Evolutionary conservation across 345 rosid species (phyloP).

Genomic region (Eutrema heterophyllum): DNA sequence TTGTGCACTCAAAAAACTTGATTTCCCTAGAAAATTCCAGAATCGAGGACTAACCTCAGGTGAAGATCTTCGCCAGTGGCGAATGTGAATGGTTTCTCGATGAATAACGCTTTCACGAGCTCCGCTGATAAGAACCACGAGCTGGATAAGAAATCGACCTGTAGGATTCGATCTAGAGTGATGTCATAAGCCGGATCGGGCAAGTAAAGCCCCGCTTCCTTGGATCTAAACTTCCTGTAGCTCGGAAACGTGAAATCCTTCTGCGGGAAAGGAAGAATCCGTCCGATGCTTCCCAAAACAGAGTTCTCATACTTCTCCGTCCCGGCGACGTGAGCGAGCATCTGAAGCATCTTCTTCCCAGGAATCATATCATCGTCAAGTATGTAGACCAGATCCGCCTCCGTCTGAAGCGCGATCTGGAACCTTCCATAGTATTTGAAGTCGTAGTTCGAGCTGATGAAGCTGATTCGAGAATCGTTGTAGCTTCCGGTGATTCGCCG

Average conservation of each 20-base stretch:
- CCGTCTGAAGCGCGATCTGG: constrained; percentile 93
- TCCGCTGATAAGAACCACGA: constrained; percentile 96
- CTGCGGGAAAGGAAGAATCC: constrained; percentile 92
- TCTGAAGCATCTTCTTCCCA: constrained; percentile 86
- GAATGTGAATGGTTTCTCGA: constrained; percentile 88
- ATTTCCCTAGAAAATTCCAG: neutral
- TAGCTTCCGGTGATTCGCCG: constrained; percentile 71
- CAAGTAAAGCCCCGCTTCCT: constrained; percentile 92
- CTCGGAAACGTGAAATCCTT: constrained; percentile 97
- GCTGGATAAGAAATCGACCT: constrained; percentile 96
- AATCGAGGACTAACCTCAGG: constrained; percentile 52
- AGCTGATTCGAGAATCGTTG: constrained; percentile 87
- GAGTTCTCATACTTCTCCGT: constrained; percentile 90
- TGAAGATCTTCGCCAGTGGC: constrained; percentile 98
- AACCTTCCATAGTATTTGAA: constrained; percentile 97
- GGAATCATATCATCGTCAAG: constrained; percentile 98
- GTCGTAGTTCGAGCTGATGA: constrained; percentile 85
- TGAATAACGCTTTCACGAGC: constrained; percentile 82
- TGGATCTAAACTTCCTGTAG: constrained; percentile 80
- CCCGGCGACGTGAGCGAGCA: constrained; percentile 92
- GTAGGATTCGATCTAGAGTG: constrained; percentile 70
- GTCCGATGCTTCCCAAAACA: constrained; percentile 88
- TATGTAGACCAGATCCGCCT: constrained; percentile 78
- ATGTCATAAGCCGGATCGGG: constrained; percentile 98
- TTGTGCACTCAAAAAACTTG: neutral